These are phyloP conservation scores for Colletotrichum orchidophilum DNA, from an alignment of 2,329 filamentous ascomycete species.

Conservation along the genomic window DNA sequence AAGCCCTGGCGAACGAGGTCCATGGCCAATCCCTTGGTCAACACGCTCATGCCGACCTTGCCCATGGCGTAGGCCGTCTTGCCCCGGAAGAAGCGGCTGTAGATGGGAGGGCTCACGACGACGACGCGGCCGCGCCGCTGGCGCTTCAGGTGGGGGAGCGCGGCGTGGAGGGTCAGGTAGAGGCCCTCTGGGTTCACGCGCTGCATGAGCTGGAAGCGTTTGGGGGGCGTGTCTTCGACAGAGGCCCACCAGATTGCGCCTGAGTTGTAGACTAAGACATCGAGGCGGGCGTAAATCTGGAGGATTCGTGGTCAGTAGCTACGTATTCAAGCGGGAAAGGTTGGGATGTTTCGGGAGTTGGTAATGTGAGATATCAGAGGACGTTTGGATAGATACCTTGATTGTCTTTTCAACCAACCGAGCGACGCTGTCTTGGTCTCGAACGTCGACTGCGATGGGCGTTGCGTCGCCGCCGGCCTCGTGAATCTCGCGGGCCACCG, in stretches of 20 bases:
- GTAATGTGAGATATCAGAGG: not conserved
- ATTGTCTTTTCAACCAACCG: slow-evolving; percentile 68
- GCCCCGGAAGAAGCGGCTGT: slow-evolving; percentile 84
- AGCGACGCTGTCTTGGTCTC: slow-evolving; percentile 69
- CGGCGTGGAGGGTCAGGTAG: slow-evolving; percentile 76
- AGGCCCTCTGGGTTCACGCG: slow-evolving; percentile 78
- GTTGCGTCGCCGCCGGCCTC: slow-evolving; percentile 71
- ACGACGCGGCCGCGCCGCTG: slow-evolving; percentile 71
- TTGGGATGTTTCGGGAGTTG: too few species aligned
- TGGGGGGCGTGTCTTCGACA: slow-evolving; percentile 76
- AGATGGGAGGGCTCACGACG: slow-evolving; percentile 86
- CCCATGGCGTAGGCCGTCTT: slow-evolving; percentile 86
- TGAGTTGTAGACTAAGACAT: slow-evolving; percentile 83
- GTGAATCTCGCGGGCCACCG: slow-evolving; percentile 78
- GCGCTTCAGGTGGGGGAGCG: slow-evolving; percentile 70
- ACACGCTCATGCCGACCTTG: slow-evolving; percentile 83
- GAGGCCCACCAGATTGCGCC: slow-evolving; percentile 88
- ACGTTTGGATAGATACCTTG: slow-evolving; percentile 41
- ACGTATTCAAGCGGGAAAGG: not conserved
- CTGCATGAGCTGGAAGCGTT: slow-evolving; percentile 80
- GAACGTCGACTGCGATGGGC: slow-evolving; percentile 76
- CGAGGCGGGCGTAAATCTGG: slow-evolving; percentile 69
- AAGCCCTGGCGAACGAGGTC: slow-evolving; percentile 76
- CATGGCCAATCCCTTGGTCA: slow-evolving; percentile 85
- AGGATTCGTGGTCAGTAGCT: not conserved